Evolutionary conservation across 768 basidiomycete genomes (phyloP).

Genomic region (Hericium rajendrae): DNA sequence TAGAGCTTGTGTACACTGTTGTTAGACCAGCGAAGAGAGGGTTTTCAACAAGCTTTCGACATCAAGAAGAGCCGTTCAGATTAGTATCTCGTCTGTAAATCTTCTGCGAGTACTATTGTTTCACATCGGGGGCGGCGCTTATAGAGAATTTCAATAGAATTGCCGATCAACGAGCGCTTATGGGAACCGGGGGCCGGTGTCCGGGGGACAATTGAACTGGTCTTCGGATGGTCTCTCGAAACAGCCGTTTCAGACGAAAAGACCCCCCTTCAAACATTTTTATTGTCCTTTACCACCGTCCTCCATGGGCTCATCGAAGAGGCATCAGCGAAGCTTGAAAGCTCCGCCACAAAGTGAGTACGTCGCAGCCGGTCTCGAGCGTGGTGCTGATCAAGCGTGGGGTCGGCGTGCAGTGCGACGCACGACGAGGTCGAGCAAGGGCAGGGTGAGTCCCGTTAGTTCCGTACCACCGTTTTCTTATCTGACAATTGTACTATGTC

Average conservation of each 20-base stretch:
- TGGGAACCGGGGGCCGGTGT: neutral
- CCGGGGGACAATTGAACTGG: neutral
- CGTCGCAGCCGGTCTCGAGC: constrained; percentile 3
- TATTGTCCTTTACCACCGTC: neutral
- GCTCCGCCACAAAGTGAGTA: constrained; percentile 32
- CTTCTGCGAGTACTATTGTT: no score
- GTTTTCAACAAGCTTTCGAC: no score
- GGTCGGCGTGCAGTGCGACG: constrained; percentile 35
- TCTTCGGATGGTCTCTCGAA: neutral
- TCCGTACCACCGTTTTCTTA: neutral
- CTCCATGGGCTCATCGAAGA: constrained; percentile 34
- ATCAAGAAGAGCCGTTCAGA: no score
- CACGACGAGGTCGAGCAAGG: constrained; percentile 48
- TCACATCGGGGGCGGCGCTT: no score
- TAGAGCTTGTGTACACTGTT: no score
- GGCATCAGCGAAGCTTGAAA: constrained; percentile 28
- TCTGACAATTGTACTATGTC: neutral
- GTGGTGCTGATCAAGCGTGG: constrained; percentile 16
- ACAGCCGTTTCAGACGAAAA: neutral
- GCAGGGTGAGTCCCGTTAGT: constrained; percentile 32
- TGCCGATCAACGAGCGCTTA: no score
- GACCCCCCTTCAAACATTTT: neutral
- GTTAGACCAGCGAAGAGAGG: no score
- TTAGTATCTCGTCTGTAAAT: no score
- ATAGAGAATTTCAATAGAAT: no score